Evolutionary conservation across 1,139 yeast genomes (phyloP).

Genomic region (Wickerhamomyces sp.): DNA sequence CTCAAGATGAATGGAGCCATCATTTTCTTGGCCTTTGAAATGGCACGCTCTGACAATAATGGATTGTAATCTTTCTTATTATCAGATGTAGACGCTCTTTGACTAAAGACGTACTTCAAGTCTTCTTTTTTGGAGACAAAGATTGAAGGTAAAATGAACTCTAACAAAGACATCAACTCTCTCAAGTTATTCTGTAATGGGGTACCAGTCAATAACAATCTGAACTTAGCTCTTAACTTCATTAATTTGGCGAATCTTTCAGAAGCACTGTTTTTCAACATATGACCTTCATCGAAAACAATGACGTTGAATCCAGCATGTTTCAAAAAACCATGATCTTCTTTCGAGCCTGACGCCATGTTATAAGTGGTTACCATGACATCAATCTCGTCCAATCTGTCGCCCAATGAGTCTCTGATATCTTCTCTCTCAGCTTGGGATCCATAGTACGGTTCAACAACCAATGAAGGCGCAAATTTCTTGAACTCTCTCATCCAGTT

Average conservation of each 20-base stretch:
- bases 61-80: constrained; percentile 59
- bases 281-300: constrained; percentile 96
- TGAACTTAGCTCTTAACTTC: constrained; percentile 74
- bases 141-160: constrained; percentile 82
- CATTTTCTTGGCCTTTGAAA: constrained; percentile 90
- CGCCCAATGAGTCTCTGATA: constrained; percentile 59
- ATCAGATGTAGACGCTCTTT: constrained; percentile 66
- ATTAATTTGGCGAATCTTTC: constrained; percentile 85
- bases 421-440: constrained; percentile 80
- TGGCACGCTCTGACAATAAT: constrained; percentile 83
- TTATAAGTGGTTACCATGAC: constrained; percentile 93
- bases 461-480: constrained; percentile 77
- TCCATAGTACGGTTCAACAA: constrained; percentile 92
- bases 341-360: constrained; percentile 81
- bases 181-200: constrained; percentile 90
- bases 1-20: constrained; percentile 96
- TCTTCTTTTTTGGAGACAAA: constrained; percentile 83
- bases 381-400: constrained; percentile 61
- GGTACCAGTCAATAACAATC: constrained; percentile 89
- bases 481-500: constrained; percentile 95
- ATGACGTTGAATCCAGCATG: constrained; percentile 76
- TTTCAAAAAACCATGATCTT: constrained; percentile 75
- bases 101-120: constrained; percentile 75
- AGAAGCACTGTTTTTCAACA: constrained; percentile 83
- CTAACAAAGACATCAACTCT: constrained; percentile 83